phyloP scores from a whole-genome alignment of 495 filamentous ascomycete species.

The Tuber calosporum region DNA sequence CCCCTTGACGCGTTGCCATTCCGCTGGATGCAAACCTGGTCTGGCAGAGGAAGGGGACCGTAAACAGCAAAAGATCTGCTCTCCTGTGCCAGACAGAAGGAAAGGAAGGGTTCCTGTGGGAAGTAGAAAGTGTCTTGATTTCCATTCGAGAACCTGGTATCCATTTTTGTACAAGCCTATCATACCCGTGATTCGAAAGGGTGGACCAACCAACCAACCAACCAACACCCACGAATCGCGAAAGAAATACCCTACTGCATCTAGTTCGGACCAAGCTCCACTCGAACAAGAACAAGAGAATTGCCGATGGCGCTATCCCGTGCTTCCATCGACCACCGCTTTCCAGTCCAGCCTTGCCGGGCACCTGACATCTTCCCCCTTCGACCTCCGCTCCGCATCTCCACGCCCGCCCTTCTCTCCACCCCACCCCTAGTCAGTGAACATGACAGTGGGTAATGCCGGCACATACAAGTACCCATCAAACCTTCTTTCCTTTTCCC shows the following conservation, averaged over 20 bases:
- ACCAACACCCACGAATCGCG: neutral
- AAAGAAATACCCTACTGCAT: neutral
- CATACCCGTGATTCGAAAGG: no score
- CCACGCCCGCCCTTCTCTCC: neutral
- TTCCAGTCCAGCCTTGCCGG: neutral
- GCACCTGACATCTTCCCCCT: neutral
- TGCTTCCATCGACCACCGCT: neutral
- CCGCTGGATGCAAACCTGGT: constrained; percentile 28
- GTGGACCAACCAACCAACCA: no score
- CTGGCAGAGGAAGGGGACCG: neutral
- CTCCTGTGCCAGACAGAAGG: neutral
- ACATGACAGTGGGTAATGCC: neutral
- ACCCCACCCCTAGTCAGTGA: neutral
- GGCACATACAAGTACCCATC: neutral
- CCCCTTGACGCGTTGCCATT: constrained; percentile 21
- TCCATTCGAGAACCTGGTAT: no score
- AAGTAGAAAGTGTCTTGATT: neutral
- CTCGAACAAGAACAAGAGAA: neutral
- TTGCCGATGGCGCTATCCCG: neutral
- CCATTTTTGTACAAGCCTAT: no score
- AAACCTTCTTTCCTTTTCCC: neutral
- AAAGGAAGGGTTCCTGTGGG: neutral
- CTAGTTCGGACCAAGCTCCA: neutral
- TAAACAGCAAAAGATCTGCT: neutral
- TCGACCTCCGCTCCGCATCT: neutral